These are phyloP conservation scores for Yamadazyma mexicana DNA, from an alignment of 1,139 yeast genomes.

Conservation along the genomic window DNA sequence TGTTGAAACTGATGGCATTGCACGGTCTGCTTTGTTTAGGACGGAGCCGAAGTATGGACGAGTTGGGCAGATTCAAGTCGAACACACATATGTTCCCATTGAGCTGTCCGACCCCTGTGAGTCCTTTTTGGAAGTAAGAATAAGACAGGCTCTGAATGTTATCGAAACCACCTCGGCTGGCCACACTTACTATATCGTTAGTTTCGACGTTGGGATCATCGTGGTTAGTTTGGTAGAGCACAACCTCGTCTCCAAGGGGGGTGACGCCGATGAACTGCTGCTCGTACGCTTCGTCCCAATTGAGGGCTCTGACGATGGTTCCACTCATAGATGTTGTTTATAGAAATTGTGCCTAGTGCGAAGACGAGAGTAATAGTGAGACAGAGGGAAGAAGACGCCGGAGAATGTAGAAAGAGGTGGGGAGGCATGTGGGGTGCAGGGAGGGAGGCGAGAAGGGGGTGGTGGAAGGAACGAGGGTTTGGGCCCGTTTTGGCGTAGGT, in stretches of 20 bases:
- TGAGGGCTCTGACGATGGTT: conserved; percentile 50
- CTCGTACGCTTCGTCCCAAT: conserved; percentile 57
- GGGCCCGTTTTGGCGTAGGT: no score
- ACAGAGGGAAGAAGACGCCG: no score
- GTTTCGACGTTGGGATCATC: conserved; percentile 36
- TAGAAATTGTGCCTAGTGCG: no score
- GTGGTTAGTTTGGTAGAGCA: conserved; percentile 56
- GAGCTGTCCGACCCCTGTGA: conserved; percentile 72
- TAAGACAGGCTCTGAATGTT: conserved; percentile 72
- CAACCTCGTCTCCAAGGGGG: conserved; percentile 69
- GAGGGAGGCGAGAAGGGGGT: no score
- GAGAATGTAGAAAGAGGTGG: no score
- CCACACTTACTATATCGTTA: conserved; percentile 45
- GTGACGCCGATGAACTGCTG: conserved; percentile 64
- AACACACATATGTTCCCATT: conserved; percentile 68
- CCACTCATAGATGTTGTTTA: conserved; percentile 5
- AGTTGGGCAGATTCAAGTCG: conserved; percentile 48
- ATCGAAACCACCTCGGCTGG: conserved; percentile 64
- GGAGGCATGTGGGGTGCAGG: no score
- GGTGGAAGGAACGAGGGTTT: no score
- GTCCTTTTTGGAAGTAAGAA: conserved; percentile 55
- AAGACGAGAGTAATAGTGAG: no score
- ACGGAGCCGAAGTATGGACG: conserved; percentile 47
- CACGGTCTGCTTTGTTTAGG: conserved; percentile 76
- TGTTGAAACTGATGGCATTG: conserved; percentile 70